Evolutionary conservation across 2,329 filamentous ascomycete species (phyloP), one percentile per base, ranked within the genome.

Genomic region (Colletotrichum orbiculare): DNA sequence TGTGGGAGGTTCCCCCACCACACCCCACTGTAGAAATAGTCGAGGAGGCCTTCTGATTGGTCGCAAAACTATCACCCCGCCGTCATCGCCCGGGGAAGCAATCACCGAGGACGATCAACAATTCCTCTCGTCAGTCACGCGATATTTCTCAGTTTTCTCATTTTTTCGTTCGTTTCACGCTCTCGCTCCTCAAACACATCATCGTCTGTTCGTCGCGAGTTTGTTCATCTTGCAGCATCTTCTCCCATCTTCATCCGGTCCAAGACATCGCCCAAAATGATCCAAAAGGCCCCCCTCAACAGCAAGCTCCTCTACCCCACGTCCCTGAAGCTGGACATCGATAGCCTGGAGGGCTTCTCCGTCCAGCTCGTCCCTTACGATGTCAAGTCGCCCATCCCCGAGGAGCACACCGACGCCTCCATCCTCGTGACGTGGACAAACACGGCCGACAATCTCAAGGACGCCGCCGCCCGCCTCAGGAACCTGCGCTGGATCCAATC

Each of bases 221-320:
- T 5, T 42, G 1, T 13, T 2, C 13, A 13, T 13, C 42, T 12
- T 13, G 8, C 12, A 15, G 13, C 13, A 8, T 43, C 42, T n/a
- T 12, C 42, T 43, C 42, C 13, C 25, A 25, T 5, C 25, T 25
- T 25, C 25, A 25, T 25, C 4, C 25, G 25, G 25, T 25, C 25
- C 25, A 25, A 25, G 25, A 25, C 25, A 25, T 25, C 25, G 25
- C 25, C 3, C 25, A 25, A 25, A 25, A 25, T 25, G 25, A n/a
- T 33, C 33, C 25, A 35, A 41, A 46, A n/a, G 47, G 38, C 43
- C 8, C 10, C n/a, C n/a, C 9, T 9, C 71, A 78, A 59, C 55
- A 87, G 87, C 86, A 90, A 90, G 79, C 85, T 90, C 69, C 86
- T 90, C 68, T 89, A 90, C 78, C 88, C 88, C 54, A 89, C 85